Percentiles rank a stretch among this genome's conserved stretches.
Conservation (phyloP, 305 asterid species). For the Striga hermonthica region DNA sequence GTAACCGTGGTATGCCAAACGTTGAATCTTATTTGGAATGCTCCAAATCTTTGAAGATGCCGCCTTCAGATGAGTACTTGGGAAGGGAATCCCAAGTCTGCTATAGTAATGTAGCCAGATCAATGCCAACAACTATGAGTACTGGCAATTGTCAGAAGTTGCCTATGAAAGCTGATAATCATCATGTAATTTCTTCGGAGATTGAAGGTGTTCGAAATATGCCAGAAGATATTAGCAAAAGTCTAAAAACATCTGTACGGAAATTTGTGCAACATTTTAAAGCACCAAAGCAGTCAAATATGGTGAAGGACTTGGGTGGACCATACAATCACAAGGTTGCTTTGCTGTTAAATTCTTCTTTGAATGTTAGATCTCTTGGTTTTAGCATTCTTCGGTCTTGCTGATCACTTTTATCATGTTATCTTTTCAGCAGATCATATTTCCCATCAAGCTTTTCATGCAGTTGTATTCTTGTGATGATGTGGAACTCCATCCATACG, state of each 20-base stretch:
- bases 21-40: constrained; percentile 34
- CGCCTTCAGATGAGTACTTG: constrained; percentile 36
- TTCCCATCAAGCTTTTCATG: constrained; percentile 46
- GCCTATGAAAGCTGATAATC: constrained; percentile 26
- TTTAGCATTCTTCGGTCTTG: constrained; percentile 14
- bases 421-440: constrained; percentile 38
- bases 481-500: constrained; percentile 48
- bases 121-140: constrained; percentile 29
- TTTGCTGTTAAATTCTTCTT: constrained; percentile 4
- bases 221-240: constrained; percentile 38
- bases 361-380: neutral
- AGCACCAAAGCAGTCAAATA: constrained; percentile 47
- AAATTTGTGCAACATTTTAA: constrained; percentile 50
- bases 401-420: constrained; percentile 19
- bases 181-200: constrained; percentile 35
- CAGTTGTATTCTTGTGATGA: constrained; percentile 43
- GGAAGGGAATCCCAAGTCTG: constrained; percentile 30
- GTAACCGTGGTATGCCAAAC: constrained; percentile 34
- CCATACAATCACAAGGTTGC: constrained; percentile 42
- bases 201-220: constrained; percentile 33
- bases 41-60: constrained; percentile 35
- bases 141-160: constrained; percentile 34
- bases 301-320: constrained; percentile 36
- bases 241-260: constrained; percentile 49
- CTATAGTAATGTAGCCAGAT: constrained; percentile 36